phyloP scores from a whole-genome alignment of 2,329 filamentous ascomycete genomes.

The Venturia effusa region DNA sequence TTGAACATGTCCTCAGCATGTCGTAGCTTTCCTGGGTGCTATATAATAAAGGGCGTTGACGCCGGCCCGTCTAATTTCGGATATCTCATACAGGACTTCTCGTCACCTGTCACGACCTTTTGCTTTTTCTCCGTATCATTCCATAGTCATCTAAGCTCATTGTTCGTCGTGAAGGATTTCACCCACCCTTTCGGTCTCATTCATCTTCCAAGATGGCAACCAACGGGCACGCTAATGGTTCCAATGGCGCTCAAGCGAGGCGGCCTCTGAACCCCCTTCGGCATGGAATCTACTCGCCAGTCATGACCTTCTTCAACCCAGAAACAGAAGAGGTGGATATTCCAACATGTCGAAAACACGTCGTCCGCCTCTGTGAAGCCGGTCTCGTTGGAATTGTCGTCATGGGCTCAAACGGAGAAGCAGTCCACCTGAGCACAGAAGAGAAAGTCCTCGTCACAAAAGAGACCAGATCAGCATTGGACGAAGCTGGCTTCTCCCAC shows the following conservation, averaged over 20 bases:
- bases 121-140: background rate
- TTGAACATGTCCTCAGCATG: no score
- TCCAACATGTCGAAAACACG: conserved; percentile 67
- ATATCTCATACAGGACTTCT: background rate
- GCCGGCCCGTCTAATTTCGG: background rate
- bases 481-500: conserved; percentile 63
- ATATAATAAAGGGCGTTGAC: background rate
- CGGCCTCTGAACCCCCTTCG: conserved; percentile 46
- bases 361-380: conserved; percentile 62
- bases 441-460: conserved; percentile 67
- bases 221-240: conserved; percentile 22
- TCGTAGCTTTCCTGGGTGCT: background rate
- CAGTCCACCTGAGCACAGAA: conserved; percentile 67
- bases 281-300: conserved; percentile 77
- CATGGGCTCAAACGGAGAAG: conserved; percentile 87
- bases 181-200: background rate
- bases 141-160: background rate
- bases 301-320: conserved; percentile 82
- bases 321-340: conserved; percentile 79
- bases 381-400: conserved; percentile 74
- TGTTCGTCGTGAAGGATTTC: background rate
- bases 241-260: background rate
- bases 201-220: background rate
- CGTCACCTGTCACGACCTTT: background rate
- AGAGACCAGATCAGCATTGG: conserved; percentile 70